Percentiles rank a stretch among this genome's conserved stretches.
Evolutionary conservation across 2,329 filamentous ascomycete species (phyloP).

Genomic region (Aspergillus versicolor): DNA sequence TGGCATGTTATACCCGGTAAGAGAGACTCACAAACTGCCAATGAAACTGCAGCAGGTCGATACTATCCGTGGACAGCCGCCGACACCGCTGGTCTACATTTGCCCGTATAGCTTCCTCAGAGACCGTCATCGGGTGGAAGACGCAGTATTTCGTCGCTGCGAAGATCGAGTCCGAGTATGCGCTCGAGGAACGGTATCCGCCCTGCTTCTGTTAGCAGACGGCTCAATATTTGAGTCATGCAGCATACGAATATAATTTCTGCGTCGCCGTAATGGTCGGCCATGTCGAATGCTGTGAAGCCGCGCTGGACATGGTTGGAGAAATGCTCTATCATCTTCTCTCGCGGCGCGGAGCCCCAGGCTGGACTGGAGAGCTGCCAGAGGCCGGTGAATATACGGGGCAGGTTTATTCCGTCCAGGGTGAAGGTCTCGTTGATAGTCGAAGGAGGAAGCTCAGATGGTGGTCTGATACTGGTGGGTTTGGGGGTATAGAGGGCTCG

Average conservation of each 20-base stretch:
- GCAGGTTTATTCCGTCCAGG: not conserved
- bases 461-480: not conserved
- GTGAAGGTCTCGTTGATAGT: not conserved
- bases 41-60: slow-evolving; percentile 1
- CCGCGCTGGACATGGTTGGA: not conserved
- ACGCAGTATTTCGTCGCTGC: slow-evolving; percentile 1
- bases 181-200: not conserved
- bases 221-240: not conserved
- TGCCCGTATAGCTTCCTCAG: not conserved
- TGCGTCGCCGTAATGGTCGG: slow-evolving; percentile 5
- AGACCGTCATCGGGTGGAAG: not conserved
- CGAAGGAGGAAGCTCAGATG: not conserved
- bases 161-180: not conserved
- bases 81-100: not conserved
- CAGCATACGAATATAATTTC: slow-evolving; percentile 4
- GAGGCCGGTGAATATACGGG: slow-evolving; percentile 1
- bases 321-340: slow-evolving; percentile 2
- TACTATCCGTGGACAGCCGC: not conserved
- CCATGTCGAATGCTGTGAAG: slow-evolving; percentile 6
- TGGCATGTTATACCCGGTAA: too few species aligned
- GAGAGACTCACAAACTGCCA: not conserved
- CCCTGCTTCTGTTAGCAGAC: not conserved
- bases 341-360: not conserved
- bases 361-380: slow-evolving; percentile 5
- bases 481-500: not conserved